Conservation (phyloP, 768 basidiomycete species). For the Lanmaoa rubissima region DNA sequence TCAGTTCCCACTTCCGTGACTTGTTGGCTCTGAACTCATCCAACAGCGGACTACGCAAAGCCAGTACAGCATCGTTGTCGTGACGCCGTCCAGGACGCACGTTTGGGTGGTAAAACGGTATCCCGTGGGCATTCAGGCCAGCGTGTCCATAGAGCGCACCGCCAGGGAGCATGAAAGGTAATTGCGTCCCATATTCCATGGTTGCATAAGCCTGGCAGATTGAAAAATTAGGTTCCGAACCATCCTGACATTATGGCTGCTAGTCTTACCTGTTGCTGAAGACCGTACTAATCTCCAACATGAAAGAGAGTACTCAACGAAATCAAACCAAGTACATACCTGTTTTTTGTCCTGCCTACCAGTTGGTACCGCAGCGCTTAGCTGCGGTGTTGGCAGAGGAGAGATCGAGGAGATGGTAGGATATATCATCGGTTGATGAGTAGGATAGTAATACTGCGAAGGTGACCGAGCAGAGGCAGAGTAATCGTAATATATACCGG, state of each 20-base stretch:
- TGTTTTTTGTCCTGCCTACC: slow-evolving; percentile 57
- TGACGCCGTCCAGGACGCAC: slow-evolving; percentile 47
- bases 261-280: slow-evolving; percentile 46
- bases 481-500: slow-evolving; percentile 61
- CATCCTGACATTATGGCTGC: background rate
- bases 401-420: slow-evolving; percentile 50
- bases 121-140: slow-evolving; percentile 31
- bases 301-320: slow-evolving; percentile 10
- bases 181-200: slow-evolving; percentile 48
- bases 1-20: slow-evolving; percentile 76
- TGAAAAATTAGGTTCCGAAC: background rate
- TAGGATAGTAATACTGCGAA: slow-evolving; percentile 61
- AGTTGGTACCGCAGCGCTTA: slow-evolving; percentile 39
- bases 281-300: slow-evolving; percentile 35
- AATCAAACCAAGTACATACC: slow-evolving; percentile 36
- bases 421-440: slow-evolving; percentile 59
- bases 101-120: slow-evolving; percentile 38
- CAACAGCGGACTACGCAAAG: slow-evolving; percentile 66
- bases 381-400: slow-evolving; percentile 51
- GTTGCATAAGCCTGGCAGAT: slow-evolving; percentile 40
- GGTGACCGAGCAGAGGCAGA: slow-evolving; percentile 44
- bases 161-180: slow-evolving; percentile 45
- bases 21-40: slow-evolving; percentile 87
- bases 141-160: slow-evolving; percentile 46
- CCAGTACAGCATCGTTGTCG: slow-evolving; percentile 36